Percentiles rank a stretch among this genome's conserved stretches.
Conservation (phyloP, 2,329 filamentous ascomycete genomes). For the Exophiala viscosa region DNA sequence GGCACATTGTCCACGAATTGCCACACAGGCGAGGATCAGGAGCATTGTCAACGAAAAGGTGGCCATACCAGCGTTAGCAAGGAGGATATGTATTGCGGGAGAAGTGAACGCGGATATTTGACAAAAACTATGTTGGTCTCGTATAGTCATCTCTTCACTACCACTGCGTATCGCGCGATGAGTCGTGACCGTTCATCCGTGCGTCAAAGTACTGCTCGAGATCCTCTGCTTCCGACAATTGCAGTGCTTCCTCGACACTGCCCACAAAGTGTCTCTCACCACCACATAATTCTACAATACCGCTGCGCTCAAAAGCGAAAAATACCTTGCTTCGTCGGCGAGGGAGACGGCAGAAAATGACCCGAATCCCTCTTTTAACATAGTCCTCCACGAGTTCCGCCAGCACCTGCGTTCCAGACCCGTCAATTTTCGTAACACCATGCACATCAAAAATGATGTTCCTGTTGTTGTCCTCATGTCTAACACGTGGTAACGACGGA, state of each 20-base stretch:
- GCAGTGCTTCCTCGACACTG: constrained; percentile 79
- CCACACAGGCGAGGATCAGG: background rate
- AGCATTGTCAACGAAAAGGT: background rate
- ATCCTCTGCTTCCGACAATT: constrained; percentile 71
- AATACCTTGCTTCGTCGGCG: constrained; percentile 58
- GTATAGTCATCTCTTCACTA: background rate
- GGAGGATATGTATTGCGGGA: background rate
- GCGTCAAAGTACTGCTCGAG: constrained; percentile 36
- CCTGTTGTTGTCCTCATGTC: constrained; percentile 74
- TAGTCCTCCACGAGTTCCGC: constrained; percentile 83
- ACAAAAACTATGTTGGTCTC: background rate
- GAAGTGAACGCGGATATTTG: background rate
- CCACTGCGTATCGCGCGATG: constrained; percentile 2
- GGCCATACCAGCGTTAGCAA: background rate
- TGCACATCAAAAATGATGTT: constrained; percentile 98
- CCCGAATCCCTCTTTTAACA: constrained; percentile 64
- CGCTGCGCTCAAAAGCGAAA: constrained; percentile 68
- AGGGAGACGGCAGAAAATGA: constrained; percentile 55
- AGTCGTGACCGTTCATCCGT: constrained; percentile 5
- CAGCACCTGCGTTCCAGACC: constrained; percentile 86
- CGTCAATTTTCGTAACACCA: constrained; percentile 92
- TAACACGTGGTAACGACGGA: constrained; percentile 77
- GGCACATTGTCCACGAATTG: background rate
- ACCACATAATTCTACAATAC: constrained; percentile 80
- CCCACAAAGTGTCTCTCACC: constrained; percentile 74